Evolutionary conservation across 495 filamentous ascomycete genomes (phyloP), one percentile per base, ranked within the genome.

Genomic region (Penicillium arizonense): DNA sequence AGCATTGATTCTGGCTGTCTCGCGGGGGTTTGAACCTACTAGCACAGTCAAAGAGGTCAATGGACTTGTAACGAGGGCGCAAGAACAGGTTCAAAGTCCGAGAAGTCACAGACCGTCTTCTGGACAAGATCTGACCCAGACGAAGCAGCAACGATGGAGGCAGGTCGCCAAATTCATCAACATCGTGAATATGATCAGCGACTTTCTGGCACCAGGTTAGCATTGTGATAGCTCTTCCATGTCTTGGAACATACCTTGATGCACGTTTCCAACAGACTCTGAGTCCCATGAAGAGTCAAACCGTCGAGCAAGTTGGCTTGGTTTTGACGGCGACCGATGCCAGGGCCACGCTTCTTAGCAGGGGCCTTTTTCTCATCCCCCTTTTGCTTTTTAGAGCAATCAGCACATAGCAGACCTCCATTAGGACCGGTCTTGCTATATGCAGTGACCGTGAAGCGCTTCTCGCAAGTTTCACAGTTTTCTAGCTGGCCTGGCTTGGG

Each of bases 401-500:
- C 85, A 1, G 74, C 74, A 67, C 94, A 98, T 11, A 98, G 77
- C 16, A 98, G 71, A 14, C 91, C 93, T 2, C 91, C 91, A 14
- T 86, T 77, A 1, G 88, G 87, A 12, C 87, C 88, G n/a, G 83
- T 79, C 58, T 89, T 88, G 56, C 85, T 88, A 65, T 98, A 98
- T 1, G 91, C 74, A 0, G 94, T 97, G 24, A 98, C 94, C 0
- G 91, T 96, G 63, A 98, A 98, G 21, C 94, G 85, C 60, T 90
- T 93, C 20, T 82, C 77, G 64, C 94, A 98, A 6, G 81, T 70
- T 40, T 89, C 90, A 59, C 94, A 98, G 58, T 96, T 93, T 24
- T 86, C 89, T 53, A 90, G 81, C 68, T 98, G 94, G 2, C 90
- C 92, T 0, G 94, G 89, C 13, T 85, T 61, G 35, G 86, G 87